Conservation (phyloP, 768 basidiomycete genomes). For the Gloeopeniophorella convolvens region DNA sequence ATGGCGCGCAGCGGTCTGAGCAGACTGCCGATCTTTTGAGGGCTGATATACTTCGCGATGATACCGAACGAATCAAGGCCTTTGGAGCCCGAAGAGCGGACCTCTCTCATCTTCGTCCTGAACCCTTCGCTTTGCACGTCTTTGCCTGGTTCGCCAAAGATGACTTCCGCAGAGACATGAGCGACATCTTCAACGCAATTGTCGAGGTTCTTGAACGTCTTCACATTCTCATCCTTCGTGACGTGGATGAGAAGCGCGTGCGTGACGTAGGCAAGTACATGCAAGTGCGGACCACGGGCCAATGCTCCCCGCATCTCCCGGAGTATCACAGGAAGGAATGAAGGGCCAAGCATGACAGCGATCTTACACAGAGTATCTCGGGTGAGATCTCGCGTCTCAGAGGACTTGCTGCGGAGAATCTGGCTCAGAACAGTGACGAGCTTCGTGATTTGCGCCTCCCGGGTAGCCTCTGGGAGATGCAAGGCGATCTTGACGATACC, state of each 20-base stretch:
- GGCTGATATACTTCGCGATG: constrained; percentile 71
- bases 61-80: constrained; percentile 84
- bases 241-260: constrained; percentile 82
- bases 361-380: constrained; percentile 82
- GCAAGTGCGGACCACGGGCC: constrained; percentile 86
- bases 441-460: constrained; percentile 63
- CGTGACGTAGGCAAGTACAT: constrained; percentile 79
- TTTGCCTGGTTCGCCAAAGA: constrained; percentile 91
- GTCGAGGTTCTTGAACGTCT: constrained; percentile 60
- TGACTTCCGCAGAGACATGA: constrained; percentile 77
- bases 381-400: constrained; percentile 84
- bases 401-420: constrained; percentile 86
- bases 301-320: constrained; percentile 82
- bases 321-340: constrained; percentile 65
- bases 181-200: constrained; percentile 72
- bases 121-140: constrained; percentile 86
- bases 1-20: constrained; percentile 75
- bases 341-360: constrained; percentile 60
- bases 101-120: constrained; percentile 93
- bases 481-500: constrained; percentile 82
- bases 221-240: constrained; percentile 52
- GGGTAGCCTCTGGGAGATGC: constrained; percentile 60
- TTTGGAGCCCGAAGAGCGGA: constrained; percentile 71
- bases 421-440: constrained; percentile 84
- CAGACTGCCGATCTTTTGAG: constrained; percentile 65